phyloP scores from a whole-genome alignment of 208 protist genomes.

The Strigomonas galati region DNA sequence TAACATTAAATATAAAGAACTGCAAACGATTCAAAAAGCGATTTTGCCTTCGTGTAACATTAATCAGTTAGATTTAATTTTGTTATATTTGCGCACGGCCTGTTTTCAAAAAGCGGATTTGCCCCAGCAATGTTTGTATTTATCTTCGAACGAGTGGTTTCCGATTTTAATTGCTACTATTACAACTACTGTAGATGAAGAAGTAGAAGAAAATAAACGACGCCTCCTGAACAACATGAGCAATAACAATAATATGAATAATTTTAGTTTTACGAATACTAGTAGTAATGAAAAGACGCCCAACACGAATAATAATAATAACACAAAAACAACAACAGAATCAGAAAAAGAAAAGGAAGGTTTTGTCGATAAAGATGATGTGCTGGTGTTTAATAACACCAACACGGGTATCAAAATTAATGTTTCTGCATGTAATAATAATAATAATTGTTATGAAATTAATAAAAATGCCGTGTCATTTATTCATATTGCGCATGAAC shows the following conservation, averaged over 20 bases:
- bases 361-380: too few relatives aligned
- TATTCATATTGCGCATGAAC: constrained; percentile 1
- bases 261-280: too few relatives aligned
- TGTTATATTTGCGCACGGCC: constrained; percentile 55
- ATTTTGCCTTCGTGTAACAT: constrained; percentile 54
- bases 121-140: constrained; percentile 35
- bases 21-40: constrained; percentile 36
- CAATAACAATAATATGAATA: too few relatives aligned
- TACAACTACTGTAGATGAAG: constrained; percentile 30
- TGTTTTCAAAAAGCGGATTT: constrained; percentile 54
- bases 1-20: constrained; percentile 18
- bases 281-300: too few relatives aligned
- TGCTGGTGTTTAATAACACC: too few relatives aligned
- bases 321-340: background rate
- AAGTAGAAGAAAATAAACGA: background rate
- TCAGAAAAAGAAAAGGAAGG: background rate
- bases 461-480: background rate
- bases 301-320: background rate
- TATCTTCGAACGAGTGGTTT: constrained; percentile 64
- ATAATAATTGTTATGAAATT: background rate
- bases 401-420: too few relatives aligned
- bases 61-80: constrained; percentile 35
- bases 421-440: too few relatives aligned
- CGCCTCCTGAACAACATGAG: too few relatives aligned
- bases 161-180: constrained; percentile 43